phyloP scores from a whole-genome alignment of 768 basidiomycete genomes.

The Favolaschia claudopus region DNA sequence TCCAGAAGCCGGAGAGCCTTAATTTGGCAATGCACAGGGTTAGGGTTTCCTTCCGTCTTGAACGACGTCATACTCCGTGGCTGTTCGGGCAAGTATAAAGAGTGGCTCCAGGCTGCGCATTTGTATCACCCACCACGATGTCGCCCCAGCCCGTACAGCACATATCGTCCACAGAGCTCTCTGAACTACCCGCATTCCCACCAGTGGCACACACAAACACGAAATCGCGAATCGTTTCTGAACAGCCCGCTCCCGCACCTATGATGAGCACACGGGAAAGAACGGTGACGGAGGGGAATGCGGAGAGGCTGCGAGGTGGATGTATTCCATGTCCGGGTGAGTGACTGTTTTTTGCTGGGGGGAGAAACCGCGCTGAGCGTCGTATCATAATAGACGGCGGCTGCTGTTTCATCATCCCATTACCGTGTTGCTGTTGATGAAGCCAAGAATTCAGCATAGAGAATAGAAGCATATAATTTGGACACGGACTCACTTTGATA shows the following conservation, averaged over 20 bases:
- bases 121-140: constrained; percentile 23
- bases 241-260: constrained; percentile 25
- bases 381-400: constrained; percentile 39
- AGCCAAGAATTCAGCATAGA: no score
- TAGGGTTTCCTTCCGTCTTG: not conserved
- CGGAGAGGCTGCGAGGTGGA: constrained; percentile 37
- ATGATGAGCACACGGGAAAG: constrained; percentile 17
- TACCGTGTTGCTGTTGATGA: constrained; percentile 41
- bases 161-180: not conserved
- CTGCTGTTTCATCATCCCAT: constrained; percentile 44
- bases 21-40: not conserved
- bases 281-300: constrained; percentile 15
- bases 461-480: no score
- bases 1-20: not conserved
- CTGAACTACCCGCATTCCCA: constrained; percentile 2
- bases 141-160: constrained; percentile 13
- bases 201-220: not conserved
- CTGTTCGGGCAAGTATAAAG: not conserved
- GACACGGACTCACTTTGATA: no score
- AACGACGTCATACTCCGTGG: constrained; percentile 6
- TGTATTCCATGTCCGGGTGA: constrained; percentile 42
- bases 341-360: not conserved
- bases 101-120: not conserved
- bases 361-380: not conserved
- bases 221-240: constrained; percentile 11